phyloP scores from a whole-genome alignment of 805 yeast species.

The Sugiyamaella smithiae region DNA sequence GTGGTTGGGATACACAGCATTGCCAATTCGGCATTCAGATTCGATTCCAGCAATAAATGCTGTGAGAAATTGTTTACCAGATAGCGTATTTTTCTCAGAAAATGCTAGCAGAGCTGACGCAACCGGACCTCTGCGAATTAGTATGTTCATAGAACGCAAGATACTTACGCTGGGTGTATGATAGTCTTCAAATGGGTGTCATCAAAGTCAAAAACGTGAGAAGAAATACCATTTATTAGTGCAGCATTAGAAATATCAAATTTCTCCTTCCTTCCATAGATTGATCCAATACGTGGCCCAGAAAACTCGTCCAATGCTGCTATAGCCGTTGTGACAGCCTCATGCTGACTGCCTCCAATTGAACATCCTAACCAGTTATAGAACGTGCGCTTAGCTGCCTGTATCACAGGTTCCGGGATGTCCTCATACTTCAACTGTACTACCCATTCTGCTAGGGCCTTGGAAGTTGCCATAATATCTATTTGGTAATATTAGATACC shows the following conservation, averaged over 20 bases:
- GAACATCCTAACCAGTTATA: conserved; percentile 14
- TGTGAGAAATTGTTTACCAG: conserved; percentile 9
- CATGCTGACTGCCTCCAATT: conserved; percentile 14
- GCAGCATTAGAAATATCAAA: conserved; percentile 13
- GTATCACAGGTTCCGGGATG: conserved; percentile 7
- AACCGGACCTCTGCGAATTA: conserved; percentile 8
- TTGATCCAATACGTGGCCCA: conserved; percentile 5
- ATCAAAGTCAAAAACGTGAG: conserved; percentile 13
- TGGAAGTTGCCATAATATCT: conserved; percentile 2
- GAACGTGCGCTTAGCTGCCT: conserved; percentile 12
- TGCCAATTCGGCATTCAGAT: conserved; percentile 11
- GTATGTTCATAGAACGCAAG: neutral
- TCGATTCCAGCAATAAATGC: conserved; percentile 11
- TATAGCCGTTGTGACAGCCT: conserved; percentile 9
- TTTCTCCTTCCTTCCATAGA: conserved; percentile 9
- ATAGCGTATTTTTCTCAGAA: conserved; percentile 1
- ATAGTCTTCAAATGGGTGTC: conserved; percentile 13
- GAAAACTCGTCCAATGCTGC: conserved; percentile 11
- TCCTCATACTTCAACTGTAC: conserved; percentile 11
- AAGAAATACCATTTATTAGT: conserved; percentile 13
- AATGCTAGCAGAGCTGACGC: conserved; percentile 13
- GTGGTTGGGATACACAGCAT: conserved; percentile 13
- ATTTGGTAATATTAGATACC: no score
- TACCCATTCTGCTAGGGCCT: conserved; percentile 9
- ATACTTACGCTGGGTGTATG: conserved; percentile 13